Base-by-base conservation (phyloP, 805 yeast species). In the Pichia kluyveri region DNA sequence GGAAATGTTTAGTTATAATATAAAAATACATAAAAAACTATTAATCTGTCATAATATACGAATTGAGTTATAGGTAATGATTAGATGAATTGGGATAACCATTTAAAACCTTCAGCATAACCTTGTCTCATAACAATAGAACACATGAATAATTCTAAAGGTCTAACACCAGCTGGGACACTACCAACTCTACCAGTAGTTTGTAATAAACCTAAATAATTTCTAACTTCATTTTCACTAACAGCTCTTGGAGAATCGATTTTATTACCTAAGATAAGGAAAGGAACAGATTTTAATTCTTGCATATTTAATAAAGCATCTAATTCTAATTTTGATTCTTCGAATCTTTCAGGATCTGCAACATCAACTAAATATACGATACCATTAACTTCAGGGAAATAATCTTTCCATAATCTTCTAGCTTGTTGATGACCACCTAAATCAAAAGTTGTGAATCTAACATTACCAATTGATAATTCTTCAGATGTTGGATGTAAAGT, bases 371-470 rank as follows among this genome's bases (percentile, higher is more conserved):
- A 74, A 68, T 86, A 93, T 32, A 93, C 98, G 57, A 93, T 93
- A 48, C 97, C 99, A 68, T 89, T 86, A 44, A 93, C 99, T 71
- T 93, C 99, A 51, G 99, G 99, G 83, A 93, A 93, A 69, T 93
- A 93, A 68, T 93, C 98, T 66, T 90, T 90, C 99, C 99, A 93
- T 64, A 93, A 81, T 71, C 99, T 88, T 72, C 99, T 90, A 44
- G 99, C 98, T 71, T 91, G 97, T 68, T 80, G 83, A 73, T 93
- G 99, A 41, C 99, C 99, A 69, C 99, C 99, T 59, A 93, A 77
- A 68, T 93, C 99, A 61, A 93, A 93, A 30, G 99, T 93, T 51
- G 99, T 93, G 77, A 93, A 93, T 67, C 91, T 83, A 53, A 91
- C 95, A 58, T 86, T 84, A 58, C 98, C 99, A 60, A 93, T 93